phyloP scores from a whole-genome alignment of 805 yeast genomes.

The Starmerella apicola region DNA sequence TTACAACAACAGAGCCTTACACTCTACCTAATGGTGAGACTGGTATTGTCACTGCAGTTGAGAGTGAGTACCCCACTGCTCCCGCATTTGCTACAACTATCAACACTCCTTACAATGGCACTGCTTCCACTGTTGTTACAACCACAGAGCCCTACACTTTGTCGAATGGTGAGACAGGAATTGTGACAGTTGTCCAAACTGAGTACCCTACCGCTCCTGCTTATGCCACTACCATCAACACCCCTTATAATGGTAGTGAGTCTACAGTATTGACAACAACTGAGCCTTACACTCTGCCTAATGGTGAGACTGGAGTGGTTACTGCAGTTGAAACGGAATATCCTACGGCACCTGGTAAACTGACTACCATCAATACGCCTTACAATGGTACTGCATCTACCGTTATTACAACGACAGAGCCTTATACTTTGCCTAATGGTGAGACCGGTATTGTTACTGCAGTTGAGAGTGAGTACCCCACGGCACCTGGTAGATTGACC shows the following conservation, averaged over 20 bases:
- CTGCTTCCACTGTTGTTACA: slow-evolving; percentile 1
- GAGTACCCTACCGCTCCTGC: slow-evolving; percentile 4
- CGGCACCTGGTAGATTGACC: slow-evolving; percentile 1
- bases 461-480: slow-evolving; percentile 4
- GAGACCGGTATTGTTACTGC: slow-evolving; percentile 2
- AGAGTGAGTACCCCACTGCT: slow-evolving; percentile 3
- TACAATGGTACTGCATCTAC: neutral
- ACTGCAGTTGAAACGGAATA: neutral
- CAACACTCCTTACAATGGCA: slow-evolving; percentile 1
- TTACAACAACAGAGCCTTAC: slow-evolving; percentile 1
- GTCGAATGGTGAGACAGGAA: slow-evolving; percentile 1
- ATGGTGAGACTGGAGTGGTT: neutral
- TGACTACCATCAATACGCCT: neutral
- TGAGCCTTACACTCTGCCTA: slow-evolving; percentile 1
- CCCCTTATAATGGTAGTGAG: neutral
- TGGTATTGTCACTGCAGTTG: slow-evolving; percentile 1
- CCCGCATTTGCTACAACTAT: slow-evolving; percentile 1
- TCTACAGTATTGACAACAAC: neutral
- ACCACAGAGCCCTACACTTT: neutral
- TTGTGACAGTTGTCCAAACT: slow-evolving; percentile 1
- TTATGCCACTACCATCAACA: neutral
- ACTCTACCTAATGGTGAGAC: neutral
- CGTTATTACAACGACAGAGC: neutral
- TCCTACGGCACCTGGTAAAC: slow-evolving; percentile 1
- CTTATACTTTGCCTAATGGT: slow-evolving; percentile 2